Percentiles rank a stretch among this genome's conserved stretches.
These are phyloP conservation scores for Holtermanniella nyarrowii DNA, from an alignment of 768 basidiomycete species.

Conservation along the genomic window DNA sequence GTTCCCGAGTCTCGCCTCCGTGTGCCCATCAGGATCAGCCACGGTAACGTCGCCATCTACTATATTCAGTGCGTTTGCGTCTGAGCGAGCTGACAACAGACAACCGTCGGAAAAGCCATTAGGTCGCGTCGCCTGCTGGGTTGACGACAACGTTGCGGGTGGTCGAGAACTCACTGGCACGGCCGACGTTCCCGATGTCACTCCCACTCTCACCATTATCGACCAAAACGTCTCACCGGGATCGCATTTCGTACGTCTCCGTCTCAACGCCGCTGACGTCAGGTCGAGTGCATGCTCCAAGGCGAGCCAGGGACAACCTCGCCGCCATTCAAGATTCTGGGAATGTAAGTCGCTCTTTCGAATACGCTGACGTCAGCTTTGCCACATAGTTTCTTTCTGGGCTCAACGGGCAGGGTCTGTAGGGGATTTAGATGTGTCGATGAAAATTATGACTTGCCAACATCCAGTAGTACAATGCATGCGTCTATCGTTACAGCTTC, in stretches of 20 bases:
- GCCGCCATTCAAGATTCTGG: constrained; percentile 77
- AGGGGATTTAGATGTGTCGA: too few relatives aligned
- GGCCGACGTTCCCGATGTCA: constrained; percentile 53
- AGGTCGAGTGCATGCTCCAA: constrained; percentile 68
- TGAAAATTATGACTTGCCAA: too few relatives aligned
- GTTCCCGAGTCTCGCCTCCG: constrained; percentile 69
- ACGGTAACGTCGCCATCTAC: constrained; percentile 87
- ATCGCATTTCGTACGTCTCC: constrained; percentile 57
- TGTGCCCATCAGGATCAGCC: constrained; percentile 69
- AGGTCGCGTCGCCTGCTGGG: constrained; percentile 33
- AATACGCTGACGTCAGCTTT: constrained; percentile 9
- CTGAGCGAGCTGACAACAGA: constrained; percentile 8
- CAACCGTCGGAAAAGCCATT: constrained; percentile 23
- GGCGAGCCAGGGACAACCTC: constrained; percentile 61
- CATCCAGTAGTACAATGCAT: constrained; percentile 11
- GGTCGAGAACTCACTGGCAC: constrained; percentile 68
- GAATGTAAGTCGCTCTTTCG: constrained; percentile 45
- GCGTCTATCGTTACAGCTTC: constrained; percentile 45
- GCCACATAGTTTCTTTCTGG: constrained; percentile 6
- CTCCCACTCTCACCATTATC: constrained; percentile 68
- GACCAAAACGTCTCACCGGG: constrained; percentile 73
- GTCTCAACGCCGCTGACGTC: not conserved
- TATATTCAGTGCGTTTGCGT: constrained; percentile 51
- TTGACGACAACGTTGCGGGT: constrained; percentile 56
- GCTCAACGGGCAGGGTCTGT: too few relatives aligned